A percentile compares a stretch with the other conserved stretches of the same genome.
Evolutionary conservation across 2,329 filamentous ascomycete genomes (phyloP).

Genomic region (Cyclaneusma minus): DNA sequence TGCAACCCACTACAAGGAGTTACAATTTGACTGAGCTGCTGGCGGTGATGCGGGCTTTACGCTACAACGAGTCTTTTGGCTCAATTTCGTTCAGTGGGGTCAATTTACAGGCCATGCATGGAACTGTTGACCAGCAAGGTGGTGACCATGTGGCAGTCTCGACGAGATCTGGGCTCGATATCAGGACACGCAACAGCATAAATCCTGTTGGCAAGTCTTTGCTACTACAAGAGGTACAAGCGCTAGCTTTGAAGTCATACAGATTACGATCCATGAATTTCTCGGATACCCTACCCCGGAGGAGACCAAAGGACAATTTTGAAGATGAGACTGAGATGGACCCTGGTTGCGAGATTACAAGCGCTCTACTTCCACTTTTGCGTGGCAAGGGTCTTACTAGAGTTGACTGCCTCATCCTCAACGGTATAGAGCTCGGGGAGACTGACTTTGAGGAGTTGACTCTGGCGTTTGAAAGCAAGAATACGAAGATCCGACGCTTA

Average conservation of each 20-base stretch:
- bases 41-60: conserved; percentile 50
- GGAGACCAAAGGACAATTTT: conserved; percentile 26
- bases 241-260: conserved; percentile 49
- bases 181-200: conserved; percentile 16
- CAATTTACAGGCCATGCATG: conserved; percentile 47
- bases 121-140: conserved; percentile 41
- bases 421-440: conserved; percentile 54
- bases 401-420: conserved; percentile 55
- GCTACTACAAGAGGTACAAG: conserved; percentile 53
- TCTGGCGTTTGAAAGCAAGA: conserved; percentile 44
- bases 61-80: conserved; percentile 55
- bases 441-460: conserved; percentile 46
- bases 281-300: conserved; percentile 40
- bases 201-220: conserved; percentile 27
- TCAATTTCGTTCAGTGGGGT: conserved; percentile 53
- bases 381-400: conserved; percentile 51
- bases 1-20: conserved; percentile 36
- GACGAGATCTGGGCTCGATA: conserved; percentile 25
- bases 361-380: conserved; percentile 53
- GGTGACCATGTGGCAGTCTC: conserved; percentile 47
- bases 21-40: conserved; percentile 50
- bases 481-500: conserved; percentile 37
- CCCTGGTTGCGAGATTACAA: conserved; percentile 52
- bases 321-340: conserved; percentile 35
- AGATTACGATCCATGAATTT: conserved; percentile 50